Evolutionary conservation across 768 basidiomycete genomes (phyloP).

Genomic region (Suillus cothurnatus): DNA sequence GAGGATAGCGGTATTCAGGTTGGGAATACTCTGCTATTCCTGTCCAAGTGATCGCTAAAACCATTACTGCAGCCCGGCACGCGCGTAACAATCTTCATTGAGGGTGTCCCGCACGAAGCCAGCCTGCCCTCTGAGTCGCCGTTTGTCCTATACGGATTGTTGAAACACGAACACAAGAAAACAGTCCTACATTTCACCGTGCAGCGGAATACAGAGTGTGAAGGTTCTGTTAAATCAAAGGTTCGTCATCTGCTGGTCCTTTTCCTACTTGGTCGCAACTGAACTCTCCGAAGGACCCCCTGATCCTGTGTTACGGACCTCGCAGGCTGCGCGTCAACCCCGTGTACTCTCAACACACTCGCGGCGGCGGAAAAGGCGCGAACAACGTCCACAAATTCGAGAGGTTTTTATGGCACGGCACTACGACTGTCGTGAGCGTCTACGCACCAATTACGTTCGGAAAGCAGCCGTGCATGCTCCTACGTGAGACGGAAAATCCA

Average conservation of each 20-base stretch:
- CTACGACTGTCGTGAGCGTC: constrained; percentile 79
- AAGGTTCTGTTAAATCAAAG: constrained; percentile 88
- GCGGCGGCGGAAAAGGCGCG: constrained; percentile 85
- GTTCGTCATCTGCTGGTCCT: constrained; percentile 36
- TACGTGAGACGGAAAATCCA: constrained; percentile 66
- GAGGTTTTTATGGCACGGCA: constrained; percentile 83
- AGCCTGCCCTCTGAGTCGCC: constrained; percentile 39
- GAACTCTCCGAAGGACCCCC: constrained; percentile 63
- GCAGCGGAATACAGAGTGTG: constrained; percentile 94
- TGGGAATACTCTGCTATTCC: constrained; percentile 19
- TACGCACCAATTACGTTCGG: constrained; percentile 92
- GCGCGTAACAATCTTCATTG: constrained; percentile 76
- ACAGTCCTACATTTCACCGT: constrained; percentile 91
- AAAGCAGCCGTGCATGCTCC: constrained; percentile 69
- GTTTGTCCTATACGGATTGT: constrained; percentile 74
- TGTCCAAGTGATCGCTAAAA: background rate
- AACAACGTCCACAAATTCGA: constrained; percentile 99
- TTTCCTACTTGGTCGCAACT: background rate
- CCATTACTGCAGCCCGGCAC: constrained; percentile 63
- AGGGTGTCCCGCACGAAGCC: constrained; percentile 71
- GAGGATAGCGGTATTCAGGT: constrained; percentile 78
- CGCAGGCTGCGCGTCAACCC: constrained; percentile 85
- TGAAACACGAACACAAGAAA: constrained; percentile 96
- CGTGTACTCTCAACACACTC: constrained; percentile 88
- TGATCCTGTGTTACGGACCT: constrained; percentile 88